Evolutionary conservation across 192 early-diverging fungal species (phyloP).

Genomic region (Rhizoclosmatium globosum): DNA sequence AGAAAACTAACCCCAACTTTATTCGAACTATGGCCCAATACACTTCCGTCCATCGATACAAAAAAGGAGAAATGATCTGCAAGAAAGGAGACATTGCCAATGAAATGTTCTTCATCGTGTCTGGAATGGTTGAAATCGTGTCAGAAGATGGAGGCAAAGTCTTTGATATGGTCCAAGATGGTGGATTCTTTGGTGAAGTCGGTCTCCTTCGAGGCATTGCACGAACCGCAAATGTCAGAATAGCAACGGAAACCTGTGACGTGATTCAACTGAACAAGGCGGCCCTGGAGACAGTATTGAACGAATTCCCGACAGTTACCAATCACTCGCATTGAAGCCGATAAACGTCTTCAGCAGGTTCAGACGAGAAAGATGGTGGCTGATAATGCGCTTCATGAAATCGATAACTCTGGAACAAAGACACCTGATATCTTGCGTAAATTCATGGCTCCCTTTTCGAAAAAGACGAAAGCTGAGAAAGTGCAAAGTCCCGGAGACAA

Average conservation of each 20-base stretch:
- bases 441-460: conserved; percentile 26
- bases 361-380: conserved; percentile 41
- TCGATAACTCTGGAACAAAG: background rate
- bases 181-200: conserved; percentile 68
- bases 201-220: conserved; percentile 53
- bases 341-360: conserved; percentile 47
- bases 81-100: conserved; percentile 53
- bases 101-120: conserved; percentile 64
- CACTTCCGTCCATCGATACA: conserved; percentile 48
- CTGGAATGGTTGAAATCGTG: conserved; percentile 59
- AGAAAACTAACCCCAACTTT: conserved; percentile 54
- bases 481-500: background rate
- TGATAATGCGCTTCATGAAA: conserved; percentile 31
- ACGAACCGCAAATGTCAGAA: conserved; percentile 55
- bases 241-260: conserved; percentile 44
- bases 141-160: conserved; percentile 55
- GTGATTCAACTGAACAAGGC: conserved; percentile 50
- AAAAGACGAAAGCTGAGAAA: conserved; percentile 8
- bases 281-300: conserved; percentile 52
- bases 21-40: conserved; percentile 48
- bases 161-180: conserved; percentile 56
- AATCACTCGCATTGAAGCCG: conserved; percentile 57
- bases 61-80: conserved; percentile 52
- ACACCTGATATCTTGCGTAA: conserved; percentile 24
- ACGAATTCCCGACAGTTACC: conserved; percentile 58